phyloP scores from a whole-genome alignment of 768 basidiomycete species.

The Hericium rajendrae region DNA sequence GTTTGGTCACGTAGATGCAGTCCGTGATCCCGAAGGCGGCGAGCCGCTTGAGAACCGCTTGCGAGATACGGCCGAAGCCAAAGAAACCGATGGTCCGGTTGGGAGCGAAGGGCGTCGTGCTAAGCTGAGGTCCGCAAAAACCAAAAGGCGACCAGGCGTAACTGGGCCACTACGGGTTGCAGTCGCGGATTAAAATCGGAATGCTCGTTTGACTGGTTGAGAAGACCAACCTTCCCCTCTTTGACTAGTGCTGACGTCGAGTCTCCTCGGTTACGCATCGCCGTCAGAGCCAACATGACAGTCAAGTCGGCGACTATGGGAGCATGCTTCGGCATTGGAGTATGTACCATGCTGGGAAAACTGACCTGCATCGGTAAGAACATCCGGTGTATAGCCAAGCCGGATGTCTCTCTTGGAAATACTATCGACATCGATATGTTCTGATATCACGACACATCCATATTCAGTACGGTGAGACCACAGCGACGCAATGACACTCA shows the following conservation, averaged over 20 bases:
- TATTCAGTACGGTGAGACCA: not conserved
- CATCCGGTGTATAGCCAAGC: constrained; percentile 89
- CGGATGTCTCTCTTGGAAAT: constrained; percentile 52
- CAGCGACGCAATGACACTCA: constrained; percentile 21
- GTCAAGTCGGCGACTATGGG: constrained; percentile 81
- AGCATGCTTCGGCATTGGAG: not conserved
- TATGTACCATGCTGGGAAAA: not conserved
- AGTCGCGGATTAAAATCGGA: not conserved
- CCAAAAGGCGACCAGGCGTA: constrained; percentile 75
- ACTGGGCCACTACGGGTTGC: constrained; percentile 57
- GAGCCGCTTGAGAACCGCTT: constrained; percentile 71
- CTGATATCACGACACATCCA: constrained; percentile 29
- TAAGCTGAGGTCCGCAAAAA: constrained; percentile 78
- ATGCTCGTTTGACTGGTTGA: not conserved
- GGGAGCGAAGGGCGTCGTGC: constrained; percentile 37
- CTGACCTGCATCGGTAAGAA: constrained; percentile 83
- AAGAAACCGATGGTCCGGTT: constrained; percentile 78
- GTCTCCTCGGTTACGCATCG: constrained; percentile 54
- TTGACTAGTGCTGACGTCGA: constrained; percentile 56
- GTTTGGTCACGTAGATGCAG: constrained; percentile 58
- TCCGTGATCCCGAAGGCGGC: constrained; percentile 74
- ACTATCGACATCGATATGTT: constrained; percentile 67
- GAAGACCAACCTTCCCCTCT: constrained; percentile 48
- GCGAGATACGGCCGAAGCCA: constrained; percentile 92
- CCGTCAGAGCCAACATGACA: constrained; percentile 91